A percentile compares a stretch with the other conserved stretches of the same genome.
These are phyloP conservation scores for Ustilago crameri DNA, from an alignment of 1,284 basidiomycete genomes.

Conservation along the genomic window DNA sequence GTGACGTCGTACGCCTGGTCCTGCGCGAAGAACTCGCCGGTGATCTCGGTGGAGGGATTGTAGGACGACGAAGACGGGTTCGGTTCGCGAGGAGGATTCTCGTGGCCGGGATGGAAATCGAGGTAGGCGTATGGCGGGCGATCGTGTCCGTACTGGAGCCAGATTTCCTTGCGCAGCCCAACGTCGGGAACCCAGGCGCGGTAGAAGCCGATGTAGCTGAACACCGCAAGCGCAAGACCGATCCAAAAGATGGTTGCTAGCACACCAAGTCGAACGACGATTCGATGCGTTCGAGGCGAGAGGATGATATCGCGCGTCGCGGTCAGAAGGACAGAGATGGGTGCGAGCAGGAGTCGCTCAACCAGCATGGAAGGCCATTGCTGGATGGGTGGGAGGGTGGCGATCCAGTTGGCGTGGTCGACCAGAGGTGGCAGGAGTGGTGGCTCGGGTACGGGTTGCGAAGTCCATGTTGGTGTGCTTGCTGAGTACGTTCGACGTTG, in stretches of 20 bases:
- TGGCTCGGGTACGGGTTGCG: conserved; percentile 43
- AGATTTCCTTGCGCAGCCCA: conserved; percentile 55
- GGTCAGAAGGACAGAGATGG: conserved; percentile 32
- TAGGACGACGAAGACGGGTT: conserved; percentile 30
- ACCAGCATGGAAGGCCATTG: conserved; percentile 53
- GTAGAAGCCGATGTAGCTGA: conserved; percentile 65
- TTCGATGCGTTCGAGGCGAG: conserved; percentile 62
- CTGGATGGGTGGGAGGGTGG: conserved; percentile 46
- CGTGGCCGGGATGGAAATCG: conserved; percentile 26
- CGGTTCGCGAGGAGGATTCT: conserved; percentile 18
- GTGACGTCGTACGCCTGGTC: conserved; percentile 66
- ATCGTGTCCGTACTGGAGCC: conserved; percentile 58
- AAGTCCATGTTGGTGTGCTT: conserved; percentile 31
- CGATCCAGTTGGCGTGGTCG: conserved; percentile 44
- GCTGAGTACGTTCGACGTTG: conserved; percentile 21
- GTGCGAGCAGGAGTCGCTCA: conserved; percentile 40
- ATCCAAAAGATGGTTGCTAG: conserved; percentile 58
- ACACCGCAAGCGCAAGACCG: conserved; percentile 53
- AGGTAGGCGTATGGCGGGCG: conserved; percentile 39
- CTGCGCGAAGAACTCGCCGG: conserved; percentile 49
- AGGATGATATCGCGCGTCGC: conserved; percentile 51
- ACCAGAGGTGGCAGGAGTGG: conserved; percentile 39
- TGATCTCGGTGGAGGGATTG: conserved; percentile 22
- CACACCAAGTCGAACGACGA: conserved; percentile 59
- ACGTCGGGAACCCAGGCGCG: conserved; percentile 65